Evolutionary conservation across 1,284 basidiomycete species (phyloP), one percentile per base, ranked within the genome.

Genomic region (Moesziomyces sp.): DNA sequence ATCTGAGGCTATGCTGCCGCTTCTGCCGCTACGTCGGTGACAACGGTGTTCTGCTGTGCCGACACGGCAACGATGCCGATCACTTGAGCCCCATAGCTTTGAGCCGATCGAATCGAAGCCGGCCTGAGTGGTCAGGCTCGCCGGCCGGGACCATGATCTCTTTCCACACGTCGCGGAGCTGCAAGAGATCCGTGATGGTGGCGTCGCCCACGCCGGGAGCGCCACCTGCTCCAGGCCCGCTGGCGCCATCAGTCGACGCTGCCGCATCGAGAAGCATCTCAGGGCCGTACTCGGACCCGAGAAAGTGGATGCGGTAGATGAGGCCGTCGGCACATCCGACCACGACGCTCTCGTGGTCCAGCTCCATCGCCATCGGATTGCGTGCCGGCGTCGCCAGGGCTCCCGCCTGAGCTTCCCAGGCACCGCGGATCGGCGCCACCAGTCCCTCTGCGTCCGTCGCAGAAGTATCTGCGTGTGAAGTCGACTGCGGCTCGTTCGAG

Each of bases 281-380:
- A 0, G 53, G 63, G 0, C 58, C 58, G 50, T 67, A 77, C 34
- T 64, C 54, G 26, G 65, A 64, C 7, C 79, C 79, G 26, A 79
- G 72, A 65, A 81, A 80, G 44, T 74, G 64, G 45, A 81, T 62
- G 23, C 75, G 51, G 52, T 81, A 81, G 44, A 81, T 69, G 21
- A 74, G 60, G 1, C 79, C 79, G 44, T 79, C 78, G 4, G 71
- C 65, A 34, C 74, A 79, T 11, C 79, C 79, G 10, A 80, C 73
- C 9, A 81, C 78, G 28, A 74, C 58, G 35, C 52, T 66, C 49
- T 81, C 79, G 54, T 78, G 77, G 49, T 81, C 79, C 44, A 78
- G 45, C 48, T 77, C 77, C 54, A 81, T 70, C 19, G 72, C 62
- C 78, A 80, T 78, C 11, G 79, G 79, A 45, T 81, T 81, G 18